These are phyloP conservation scores for Diplocarpon mali DNA, from an alignment of 2,329 filamentous ascomycete species.

Conservation along the genomic window DNA sequence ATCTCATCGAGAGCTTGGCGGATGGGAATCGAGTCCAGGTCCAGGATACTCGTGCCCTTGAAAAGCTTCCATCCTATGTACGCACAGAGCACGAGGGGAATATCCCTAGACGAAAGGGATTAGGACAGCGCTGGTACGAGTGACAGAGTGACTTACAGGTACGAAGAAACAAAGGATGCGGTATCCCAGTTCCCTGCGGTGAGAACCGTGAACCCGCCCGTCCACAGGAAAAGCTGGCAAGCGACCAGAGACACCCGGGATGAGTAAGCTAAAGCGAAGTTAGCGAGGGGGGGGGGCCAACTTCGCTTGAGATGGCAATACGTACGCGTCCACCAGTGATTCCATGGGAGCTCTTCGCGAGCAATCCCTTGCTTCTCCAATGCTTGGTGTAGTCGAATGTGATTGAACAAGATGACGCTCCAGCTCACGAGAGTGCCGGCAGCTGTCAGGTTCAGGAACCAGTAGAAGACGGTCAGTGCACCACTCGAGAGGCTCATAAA, in stretches of 20 bases:
- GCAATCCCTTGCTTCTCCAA: slow-evolving; percentile 45
- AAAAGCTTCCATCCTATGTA: slow-evolving; percentile 43
- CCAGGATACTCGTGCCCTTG: slow-evolving; percentile 35
- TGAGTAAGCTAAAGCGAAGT: slow-evolving; percentile 37
- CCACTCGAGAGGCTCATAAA: slow-evolving; percentile 55
- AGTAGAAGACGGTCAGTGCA: slow-evolving; percentile 51
- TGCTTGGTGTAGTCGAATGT: slow-evolving; percentile 44
- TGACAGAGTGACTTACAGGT: slow-evolving; percentile 39
- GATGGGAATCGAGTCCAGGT: slow-evolving; percentile 28
- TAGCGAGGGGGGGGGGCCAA: background rate
- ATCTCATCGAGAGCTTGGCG: slow-evolving; percentile 29
- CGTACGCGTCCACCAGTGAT: slow-evolving; percentile 51
- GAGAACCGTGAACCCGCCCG: slow-evolving; percentile 56
- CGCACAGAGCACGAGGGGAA: slow-evolving; percentile 31
- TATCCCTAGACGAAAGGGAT: slow-evolving; percentile 25
- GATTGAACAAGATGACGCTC: slow-evolving; percentile 48
- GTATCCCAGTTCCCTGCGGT: slow-evolving; percentile 47
- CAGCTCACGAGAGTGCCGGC: slow-evolving; percentile 54
- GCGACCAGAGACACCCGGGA: slow-evolving; percentile 50
- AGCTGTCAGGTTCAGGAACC: slow-evolving; percentile 50
- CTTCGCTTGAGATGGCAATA: background rate
- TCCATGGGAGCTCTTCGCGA: slow-evolving; percentile 43
- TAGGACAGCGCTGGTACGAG: background rate
- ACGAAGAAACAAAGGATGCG: slow-evolving; percentile 48
- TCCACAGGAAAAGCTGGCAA: slow-evolving; percentile 55